A percentile compares a stretch with the other conserved stretches of the same genome.
Evolutionary conservation across 225 moss, liverwort and hornwort genomes (phyloP).

Genomic region (Thuidium tamariscinum): DNA sequence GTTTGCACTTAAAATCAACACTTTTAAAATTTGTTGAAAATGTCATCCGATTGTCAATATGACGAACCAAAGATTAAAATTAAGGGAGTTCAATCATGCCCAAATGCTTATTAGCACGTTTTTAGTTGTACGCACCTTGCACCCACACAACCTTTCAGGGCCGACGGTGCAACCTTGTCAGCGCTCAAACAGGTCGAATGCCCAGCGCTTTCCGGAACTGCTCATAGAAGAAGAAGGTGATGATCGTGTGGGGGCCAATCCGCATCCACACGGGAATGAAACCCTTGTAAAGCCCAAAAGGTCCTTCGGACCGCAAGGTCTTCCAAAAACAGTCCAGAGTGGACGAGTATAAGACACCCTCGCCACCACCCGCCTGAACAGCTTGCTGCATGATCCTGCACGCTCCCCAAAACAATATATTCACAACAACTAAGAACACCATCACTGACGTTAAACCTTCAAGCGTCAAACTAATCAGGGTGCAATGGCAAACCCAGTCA

Average conservation of each 20-base stretch:
- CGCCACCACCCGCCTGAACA: slow-evolving; percentile 39
- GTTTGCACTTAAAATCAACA: background rate
- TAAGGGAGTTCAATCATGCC: background rate
- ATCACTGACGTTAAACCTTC: background rate
- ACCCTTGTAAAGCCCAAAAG: slow-evolving; percentile 58
- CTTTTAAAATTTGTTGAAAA: background rate
- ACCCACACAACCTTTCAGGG: background rate
- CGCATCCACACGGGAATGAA: slow-evolving; percentile 85
- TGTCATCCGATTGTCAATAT: background rate
- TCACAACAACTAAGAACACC: background rate
- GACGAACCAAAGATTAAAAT: background rate
- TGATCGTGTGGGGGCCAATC: slow-evolving; percentile 74
- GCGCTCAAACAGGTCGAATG: slow-evolving; percentile 51
- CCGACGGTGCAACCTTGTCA: background rate
- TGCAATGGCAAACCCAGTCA: background rate
- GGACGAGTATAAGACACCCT: slow-evolving; percentile 61
- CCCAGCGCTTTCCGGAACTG: slow-evolving; percentile 61
- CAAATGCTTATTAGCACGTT: background rate
- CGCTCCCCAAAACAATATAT: background rate
- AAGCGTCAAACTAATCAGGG: background rate
- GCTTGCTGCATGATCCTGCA: slow-evolving; percentile 84
- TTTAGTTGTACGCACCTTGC: too few species aligned
- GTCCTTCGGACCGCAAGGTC: slow-evolving; percentile 58
- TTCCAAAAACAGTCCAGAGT: slow-evolving; percentile 76
- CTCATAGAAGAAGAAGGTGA: slow-evolving; percentile 76